Percentiles rank a stretch among this genome's conserved stretches.
Evolutionary conservation across 805 yeast genomes (phyloP).

Genomic region (Sugiyamaella mastotermitis): DNA sequence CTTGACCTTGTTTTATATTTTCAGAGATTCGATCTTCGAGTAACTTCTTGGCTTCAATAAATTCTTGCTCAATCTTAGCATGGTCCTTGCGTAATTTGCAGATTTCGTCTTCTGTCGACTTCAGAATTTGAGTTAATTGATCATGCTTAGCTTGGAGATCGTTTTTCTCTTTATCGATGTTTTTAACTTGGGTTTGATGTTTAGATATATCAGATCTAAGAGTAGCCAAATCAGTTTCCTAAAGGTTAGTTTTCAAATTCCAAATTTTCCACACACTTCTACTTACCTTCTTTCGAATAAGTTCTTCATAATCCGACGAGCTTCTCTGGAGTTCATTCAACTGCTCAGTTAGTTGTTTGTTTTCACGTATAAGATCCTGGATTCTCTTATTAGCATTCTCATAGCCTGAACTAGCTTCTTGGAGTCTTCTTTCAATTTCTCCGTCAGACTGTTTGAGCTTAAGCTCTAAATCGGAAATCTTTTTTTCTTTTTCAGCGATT

Average conservation of each 20-base stretch:
- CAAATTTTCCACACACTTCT: no score
- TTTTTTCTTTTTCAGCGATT: conserved; percentile 25
- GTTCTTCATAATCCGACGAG: conserved; percentile 31
- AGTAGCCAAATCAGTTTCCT: conserved; percentile 22
- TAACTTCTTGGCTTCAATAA: conserved; percentile 36
- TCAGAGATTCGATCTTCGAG: conserved; percentile 32
- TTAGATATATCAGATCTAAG: conserved; percentile 13
- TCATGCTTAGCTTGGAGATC: conserved; percentile 11
- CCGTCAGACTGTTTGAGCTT: conserved; percentile 26
- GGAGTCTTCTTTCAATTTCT: conserved; percentile 20
- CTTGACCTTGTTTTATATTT: conserved; percentile 16
- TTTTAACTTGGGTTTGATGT: conserved; percentile 7
- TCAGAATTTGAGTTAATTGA: conserved; percentile 19
- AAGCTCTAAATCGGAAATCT: conserved; percentile 24
- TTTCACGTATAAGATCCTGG: conserved; percentile 38
- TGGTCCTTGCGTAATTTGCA: conserved; percentile 10
- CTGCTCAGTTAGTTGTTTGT: conserved; percentile 36
- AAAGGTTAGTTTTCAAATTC: neutral
- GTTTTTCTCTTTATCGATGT: conserved; percentile 13
- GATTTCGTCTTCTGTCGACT: conserved; percentile 26
- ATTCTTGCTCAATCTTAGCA: conserved; percentile 38
- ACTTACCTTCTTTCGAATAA: conserved; percentile 27
- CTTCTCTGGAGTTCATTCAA: conserved; percentile 35
- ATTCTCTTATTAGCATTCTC: conserved; percentile 34
- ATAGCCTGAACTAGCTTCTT: conserved; percentile 17